Evolutionary conservation across 116 monocot genomes (phyloP), one percentile per base, ranked within the genome.

Genomic region (Phalaenopsis hybrid): DNA sequence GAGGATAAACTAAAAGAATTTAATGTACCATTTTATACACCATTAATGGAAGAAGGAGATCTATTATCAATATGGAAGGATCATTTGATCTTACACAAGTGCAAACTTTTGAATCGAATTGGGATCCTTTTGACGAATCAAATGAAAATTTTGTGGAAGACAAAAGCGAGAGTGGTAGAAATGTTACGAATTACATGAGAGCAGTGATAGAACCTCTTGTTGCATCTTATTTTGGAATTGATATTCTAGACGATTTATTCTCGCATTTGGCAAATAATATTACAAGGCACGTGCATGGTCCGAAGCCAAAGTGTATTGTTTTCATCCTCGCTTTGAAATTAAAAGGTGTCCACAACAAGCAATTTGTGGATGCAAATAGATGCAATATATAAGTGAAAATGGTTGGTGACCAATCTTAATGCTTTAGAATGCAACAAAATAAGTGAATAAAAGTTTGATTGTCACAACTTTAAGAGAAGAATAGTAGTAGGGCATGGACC

Each of bases 71-170:
- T 6, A 18, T 23, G 7, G 72, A 72, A 73, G 79, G 70, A 21
- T 72, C 79, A 17, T 82, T 88, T 72, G 77, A 83, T 8, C n/a
- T 87, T 6, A 50, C 63, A 2, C 81, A 70, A 68, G 50, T 52
- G 4, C 63, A 88, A 21, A 74, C 57, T 5, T 78, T 82, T 34
- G 75, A 75, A 8, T 45, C 75, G 10, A 89, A 84, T 57, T 83
- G 81, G 75, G 89, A 89, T 45, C 86, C 86, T 8, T 74, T 52
- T 9, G 86, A 89, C n/a, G 88, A 86, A 13, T 75, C 50, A 2
- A 33, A n/a, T 48, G 81, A 79, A 17, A 81, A 80, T 44, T 4
- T 8, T 18, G 61, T 67, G 43, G 45, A 37, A n/a, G 81, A 86
- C 18, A 83, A 78, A 16, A 7, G 17, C 8, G 5, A 0, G 41